Base-by-base conservation (phyloP, 2,329 filamentous ascomycete species). In the Atkinsonella hypoxylon region DNA sequence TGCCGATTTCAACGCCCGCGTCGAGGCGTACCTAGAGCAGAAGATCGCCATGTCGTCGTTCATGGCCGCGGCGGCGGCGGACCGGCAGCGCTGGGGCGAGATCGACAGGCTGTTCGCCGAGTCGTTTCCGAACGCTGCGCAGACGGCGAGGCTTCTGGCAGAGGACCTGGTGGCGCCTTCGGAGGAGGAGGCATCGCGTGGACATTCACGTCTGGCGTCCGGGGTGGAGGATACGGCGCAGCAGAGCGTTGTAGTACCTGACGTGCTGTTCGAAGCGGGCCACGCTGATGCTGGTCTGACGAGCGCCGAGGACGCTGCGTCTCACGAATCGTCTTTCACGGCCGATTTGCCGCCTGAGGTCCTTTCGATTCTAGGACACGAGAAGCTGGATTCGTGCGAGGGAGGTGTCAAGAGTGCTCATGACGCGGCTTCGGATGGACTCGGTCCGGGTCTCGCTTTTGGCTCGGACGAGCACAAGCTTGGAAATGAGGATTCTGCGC, bases 101-200 rank as follows among this genome's bases (percentile, higher is more conserved):
- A 49, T 49, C 12, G 47, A 49, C 11, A 36, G 47, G 10, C 22
- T 49, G 3, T 49, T 49, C 10, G 47, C 47, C 3, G 47, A 49
- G 5, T 49, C 47, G 4, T 49, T 49, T 9, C 47, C 47, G 6
- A 43, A 49, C 17, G 47, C 47, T 1, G 47, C 47, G 7, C 47
- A 49, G 39, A 49, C 40, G 20, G 47, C 47, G 18, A 20, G 40
- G 5, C 40, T 39, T 13, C 39, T 49, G 3, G 47, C 31, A 4
- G 40, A 44, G 30, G 47, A 49, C 11, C 6, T 49, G 18, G 18
- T 38, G 15, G 18, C 30, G n/a, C 47, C 34, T 12, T 36, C 31
- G 15, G 17, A 13, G 15, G 17, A 13, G 15, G 8, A 30, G 5
- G 13, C 47, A 12, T 18, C 20, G 38, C 18, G 9, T 5, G 26